Percentiles rank a stretch among this genome's conserved stretches.
Evolutionary conservation across 225 moss, liverwort and hornwort species (phyloP).

Genomic region (Antitrichia curtipendula): DNA sequence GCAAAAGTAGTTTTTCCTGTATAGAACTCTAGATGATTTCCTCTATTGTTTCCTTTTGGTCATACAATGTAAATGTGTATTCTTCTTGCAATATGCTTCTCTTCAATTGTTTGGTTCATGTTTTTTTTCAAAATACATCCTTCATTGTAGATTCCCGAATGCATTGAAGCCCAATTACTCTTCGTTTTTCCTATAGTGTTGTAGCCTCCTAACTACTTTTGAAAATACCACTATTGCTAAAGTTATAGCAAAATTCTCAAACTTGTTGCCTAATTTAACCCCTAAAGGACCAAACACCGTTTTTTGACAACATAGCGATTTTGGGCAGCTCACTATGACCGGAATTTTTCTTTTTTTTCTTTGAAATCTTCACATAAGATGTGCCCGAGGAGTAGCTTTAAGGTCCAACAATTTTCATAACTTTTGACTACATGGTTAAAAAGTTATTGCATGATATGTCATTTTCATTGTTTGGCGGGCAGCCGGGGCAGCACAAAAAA

Average conservation of each 20-base stretch:
- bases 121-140: not conserved
- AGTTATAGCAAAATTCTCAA: not conserved
- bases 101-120: not conserved
- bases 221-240: fast-evolving
- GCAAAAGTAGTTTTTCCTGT: not conserved
- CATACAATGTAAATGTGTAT: not conserved
- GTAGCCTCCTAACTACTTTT: no score
- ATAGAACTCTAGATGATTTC: not conserved
- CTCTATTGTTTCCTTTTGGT: not conserved
- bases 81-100: not conserved
- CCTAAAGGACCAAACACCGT: no score
- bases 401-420: no score
- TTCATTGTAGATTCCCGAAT: fast-evolving
- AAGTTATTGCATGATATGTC: no score
- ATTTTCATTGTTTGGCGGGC: no score
- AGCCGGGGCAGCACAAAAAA: no score
- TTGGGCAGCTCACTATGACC: no score
- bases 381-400: no score
- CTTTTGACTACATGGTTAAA: no score
- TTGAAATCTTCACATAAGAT: no score
- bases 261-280: not conserved
- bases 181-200: not conserved
- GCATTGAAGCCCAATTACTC: not conserved
- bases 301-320: no score
- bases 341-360: no score